Percentiles rank a stretch among this genome's conserved stretches.
Evolutionary conservation across 177 flowering plant genomes (phyloP).

Genomic region (Vitis hybrid): DNA sequence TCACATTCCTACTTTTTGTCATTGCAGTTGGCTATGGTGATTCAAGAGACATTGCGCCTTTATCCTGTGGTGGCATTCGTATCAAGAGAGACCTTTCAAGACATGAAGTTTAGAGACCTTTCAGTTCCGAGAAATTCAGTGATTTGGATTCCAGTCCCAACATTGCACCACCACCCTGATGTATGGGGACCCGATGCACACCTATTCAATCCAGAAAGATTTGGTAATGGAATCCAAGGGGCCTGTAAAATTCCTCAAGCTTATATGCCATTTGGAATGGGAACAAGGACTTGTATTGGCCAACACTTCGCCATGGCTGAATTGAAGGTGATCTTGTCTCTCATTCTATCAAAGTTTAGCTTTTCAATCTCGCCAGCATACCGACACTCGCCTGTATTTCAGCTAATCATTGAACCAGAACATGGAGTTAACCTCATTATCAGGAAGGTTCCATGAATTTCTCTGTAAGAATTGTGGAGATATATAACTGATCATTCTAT

Average conservation of each 20-base stretch:
- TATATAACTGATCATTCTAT: no score
- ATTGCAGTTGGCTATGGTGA: conserved; percentile 47
- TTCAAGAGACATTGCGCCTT: conserved; percentile 54
- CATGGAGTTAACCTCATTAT: conserved; percentile 35
- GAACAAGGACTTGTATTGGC: conserved; percentile 42
- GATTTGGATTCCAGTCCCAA: conserved; percentile 34
- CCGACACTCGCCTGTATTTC: conserved; percentile 40
- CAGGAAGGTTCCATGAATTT: conserved; percentile 8
- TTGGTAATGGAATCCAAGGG: conserved; percentile 32
- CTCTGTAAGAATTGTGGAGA: no score
- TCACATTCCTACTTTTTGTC: no score
- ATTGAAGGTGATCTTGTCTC: conserved; percentile 37
- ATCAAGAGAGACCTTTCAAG: conserved; percentile 38
- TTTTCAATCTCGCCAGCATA: conserved; percentile 47
- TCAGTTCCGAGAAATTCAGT: conserved; percentile 36
- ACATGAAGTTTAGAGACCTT: conserved; percentile 30
- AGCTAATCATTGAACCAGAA: conserved; percentile 39
- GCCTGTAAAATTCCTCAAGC: conserved; percentile 47
- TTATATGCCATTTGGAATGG: conserved; percentile 55
- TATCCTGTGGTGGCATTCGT: conserved; percentile 40
- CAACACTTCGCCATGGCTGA: conserved; percentile 52
- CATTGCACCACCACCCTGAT: conserved; percentile 32
- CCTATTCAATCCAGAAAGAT: conserved; percentile 49
- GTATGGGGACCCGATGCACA: conserved; percentile 46
- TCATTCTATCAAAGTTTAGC: conserved; percentile 37